phyloP scores from a whole-genome alignment of 352 stramenopile genomes.

The Phytophthora hibernalis region DNA sequence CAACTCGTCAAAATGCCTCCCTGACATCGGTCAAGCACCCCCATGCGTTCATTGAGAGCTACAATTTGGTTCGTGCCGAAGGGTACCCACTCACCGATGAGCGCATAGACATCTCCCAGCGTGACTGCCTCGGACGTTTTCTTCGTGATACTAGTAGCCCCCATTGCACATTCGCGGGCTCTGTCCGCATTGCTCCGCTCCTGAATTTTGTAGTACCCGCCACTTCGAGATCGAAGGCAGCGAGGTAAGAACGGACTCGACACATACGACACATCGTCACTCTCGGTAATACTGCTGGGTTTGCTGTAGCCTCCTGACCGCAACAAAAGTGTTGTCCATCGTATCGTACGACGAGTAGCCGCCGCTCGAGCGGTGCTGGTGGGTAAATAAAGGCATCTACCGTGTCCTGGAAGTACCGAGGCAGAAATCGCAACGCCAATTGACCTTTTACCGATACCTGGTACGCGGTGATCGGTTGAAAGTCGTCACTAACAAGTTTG shows the following conservation, averaged over 20 bases:
- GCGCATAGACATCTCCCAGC: slow-evolving; percentile 95
- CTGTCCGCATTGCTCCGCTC: slow-evolving; percentile 94
- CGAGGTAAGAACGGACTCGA: slow-evolving; percentile 96
- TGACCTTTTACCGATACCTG: slow-evolving; percentile 93
- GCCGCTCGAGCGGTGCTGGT: slow-evolving; percentile 48
- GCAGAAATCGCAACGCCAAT: slow-evolving; percentile 87
- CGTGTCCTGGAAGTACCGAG: slow-evolving; percentile 68
- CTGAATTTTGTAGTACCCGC: slow-evolving; percentile 73
- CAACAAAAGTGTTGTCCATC: slow-evolving; percentile 84
- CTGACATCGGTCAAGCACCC: slow-evolving; percentile 96
- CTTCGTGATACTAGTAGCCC: slow-evolving; percentile 88
- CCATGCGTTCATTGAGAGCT: slow-evolving; percentile 97
- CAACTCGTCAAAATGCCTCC: slow-evolving; percentile 96
- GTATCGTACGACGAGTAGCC: slow-evolving; percentile 62
- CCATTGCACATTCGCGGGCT: slow-evolving; percentile 85
- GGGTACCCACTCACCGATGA: slow-evolving; percentile 98
- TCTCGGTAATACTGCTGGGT: slow-evolving; percentile 95
- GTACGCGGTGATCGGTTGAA: slow-evolving; percentile 97
- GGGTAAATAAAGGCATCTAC: slow-evolving; percentile 75
- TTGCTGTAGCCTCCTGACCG: slow-evolving; percentile 85
- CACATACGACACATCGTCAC: slow-evolving; percentile 97
- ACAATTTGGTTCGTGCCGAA: slow-evolving; percentile 98
- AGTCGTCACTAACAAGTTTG: slow-evolving; percentile 93
- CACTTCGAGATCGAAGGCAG: slow-evolving; percentile 91
- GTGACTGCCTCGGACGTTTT: slow-evolving; percentile 94